Conservation (phyloP, 2,329 filamentous ascomycete genomes). For the Penicillium sp. region DNA sequence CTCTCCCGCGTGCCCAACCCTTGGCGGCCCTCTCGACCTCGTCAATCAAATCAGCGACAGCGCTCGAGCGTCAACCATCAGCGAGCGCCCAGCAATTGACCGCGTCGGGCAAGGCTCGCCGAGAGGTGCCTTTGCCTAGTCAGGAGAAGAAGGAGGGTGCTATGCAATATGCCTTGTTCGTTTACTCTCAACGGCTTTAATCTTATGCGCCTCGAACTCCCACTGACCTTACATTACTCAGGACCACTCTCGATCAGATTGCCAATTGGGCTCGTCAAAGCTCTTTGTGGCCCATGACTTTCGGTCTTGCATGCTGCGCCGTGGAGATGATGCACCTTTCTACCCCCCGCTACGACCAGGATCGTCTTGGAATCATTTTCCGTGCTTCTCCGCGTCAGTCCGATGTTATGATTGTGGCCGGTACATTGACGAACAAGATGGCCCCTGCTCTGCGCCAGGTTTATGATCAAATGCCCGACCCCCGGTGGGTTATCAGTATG, state of each 20-base stretch:
- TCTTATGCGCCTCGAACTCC: background rate
- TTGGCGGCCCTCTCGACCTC: slow-evolving; percentile 37
- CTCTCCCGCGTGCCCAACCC: slow-evolving; percentile 29
- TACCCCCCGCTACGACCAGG: slow-evolving; percentile 81
- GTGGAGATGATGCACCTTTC: slow-evolving; percentile 93
- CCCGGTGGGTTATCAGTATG: slow-evolving; percentile 80
- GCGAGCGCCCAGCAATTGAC: slow-evolving; percentile 28
- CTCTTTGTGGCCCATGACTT: slow-evolving; percentile 86
- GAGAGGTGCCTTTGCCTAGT: slow-evolving; percentile 42
- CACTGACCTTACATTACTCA: slow-evolving; percentile 14
- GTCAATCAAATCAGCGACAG: slow-evolving; percentile 37
- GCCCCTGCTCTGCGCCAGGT: slow-evolving; percentile 77
- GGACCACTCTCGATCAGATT: slow-evolving; percentile 56
- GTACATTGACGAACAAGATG: slow-evolving; percentile 90
- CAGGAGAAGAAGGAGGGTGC: slow-evolving; percentile 45
- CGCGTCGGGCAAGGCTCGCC: slow-evolving; percentile 38
- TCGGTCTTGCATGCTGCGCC: slow-evolving; percentile 82
- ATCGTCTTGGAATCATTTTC: slow-evolving; percentile 80
- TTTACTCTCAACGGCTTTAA: slow-evolving; percentile 4
- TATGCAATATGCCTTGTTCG: slow-evolving; percentile 46
- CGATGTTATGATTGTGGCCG: slow-evolving; percentile 84
- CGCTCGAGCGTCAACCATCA: slow-evolving; percentile 32
- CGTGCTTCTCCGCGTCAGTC: slow-evolving; percentile 75
- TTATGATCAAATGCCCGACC: slow-evolving; percentile 92
- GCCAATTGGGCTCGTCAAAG: slow-evolving; percentile 82